Conservation (phyloP, 768 basidiomycete genomes). For the Rhizopogon roseolus region DNA sequence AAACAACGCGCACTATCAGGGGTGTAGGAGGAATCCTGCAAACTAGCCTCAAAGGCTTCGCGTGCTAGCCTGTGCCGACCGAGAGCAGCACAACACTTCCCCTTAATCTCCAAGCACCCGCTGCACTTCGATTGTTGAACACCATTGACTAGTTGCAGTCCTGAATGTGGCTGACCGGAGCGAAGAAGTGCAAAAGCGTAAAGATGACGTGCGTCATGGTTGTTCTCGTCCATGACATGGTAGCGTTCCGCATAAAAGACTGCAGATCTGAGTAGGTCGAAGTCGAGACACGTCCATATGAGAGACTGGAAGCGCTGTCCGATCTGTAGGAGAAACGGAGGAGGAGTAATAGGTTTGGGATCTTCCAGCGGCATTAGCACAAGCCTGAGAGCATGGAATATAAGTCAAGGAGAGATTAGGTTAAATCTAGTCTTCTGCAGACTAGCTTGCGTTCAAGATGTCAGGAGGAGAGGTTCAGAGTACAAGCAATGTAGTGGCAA, state of each 20-base stretch:
- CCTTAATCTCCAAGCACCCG: slow-evolving; percentile 77
- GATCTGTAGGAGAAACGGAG: slow-evolving; percentile 51
- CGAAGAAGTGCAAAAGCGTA: slow-evolving; percentile 75
- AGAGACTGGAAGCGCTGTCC: slow-evolving; percentile 66
- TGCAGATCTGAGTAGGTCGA: slow-evolving; percentile 72
- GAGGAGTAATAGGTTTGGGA: slow-evolving; percentile 21
- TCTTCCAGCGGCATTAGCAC: slow-evolving; percentile 54
- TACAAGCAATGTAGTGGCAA: background rate
- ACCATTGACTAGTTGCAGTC: slow-evolving; percentile 62
- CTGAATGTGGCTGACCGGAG: slow-evolving; percentile 69
- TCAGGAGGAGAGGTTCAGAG: slow-evolving; percentile 11
- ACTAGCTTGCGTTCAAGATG: slow-evolving; percentile 5
- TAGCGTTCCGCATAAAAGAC: slow-evolving; percentile 89
- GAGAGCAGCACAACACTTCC: slow-evolving; percentile 66
- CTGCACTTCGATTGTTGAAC: slow-evolving; percentile 58
- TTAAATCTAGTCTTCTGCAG: slow-evolving; percentile 2
- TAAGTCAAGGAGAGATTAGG: slow-evolving; percentile 14
- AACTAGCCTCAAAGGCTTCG: slow-evolving; percentile 60
- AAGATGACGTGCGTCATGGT: slow-evolving; percentile 81
- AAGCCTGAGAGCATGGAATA: slow-evolving; percentile 28
- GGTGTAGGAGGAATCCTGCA: slow-evolving; percentile 47
- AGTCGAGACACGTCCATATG: slow-evolving; percentile 82
- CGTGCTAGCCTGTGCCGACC: slow-evolving; percentile 76
- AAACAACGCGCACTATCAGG: slow-evolving; percentile 48
- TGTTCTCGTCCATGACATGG: slow-evolving; percentile 60